Evolutionary conservation across 83 land plant genomes (phyloP).

Genomic region (Isoetes engelmannii): DNA sequence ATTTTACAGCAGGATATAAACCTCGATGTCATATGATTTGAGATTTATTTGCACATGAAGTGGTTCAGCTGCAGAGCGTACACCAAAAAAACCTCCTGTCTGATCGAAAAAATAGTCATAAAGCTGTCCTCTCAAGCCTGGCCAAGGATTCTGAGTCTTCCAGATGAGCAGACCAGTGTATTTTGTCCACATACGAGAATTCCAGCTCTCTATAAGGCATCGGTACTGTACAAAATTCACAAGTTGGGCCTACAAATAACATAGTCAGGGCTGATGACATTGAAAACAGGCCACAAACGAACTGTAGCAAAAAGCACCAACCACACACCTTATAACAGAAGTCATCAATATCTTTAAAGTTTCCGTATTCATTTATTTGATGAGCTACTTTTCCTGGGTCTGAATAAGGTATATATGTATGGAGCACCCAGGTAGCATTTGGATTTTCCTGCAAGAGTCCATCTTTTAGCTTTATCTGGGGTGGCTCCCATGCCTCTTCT

Average conservation of each 20-base stretch:
- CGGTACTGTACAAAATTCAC: conserved; percentile 87
- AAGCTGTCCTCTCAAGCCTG: conserved; percentile 93
- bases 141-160: conserved; percentile 97
- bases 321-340: conserved; percentile 79
- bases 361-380: conserved; percentile 70
- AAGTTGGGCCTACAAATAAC: conserved; percentile 73
- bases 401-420: conserved; percentile 86
- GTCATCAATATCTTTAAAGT: conserved; percentile 69
- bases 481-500: conserved; percentile 76
- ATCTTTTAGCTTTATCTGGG: conserved; percentile 37
- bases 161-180: conserved; percentile 85
- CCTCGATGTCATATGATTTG: conserved; percentile 71
- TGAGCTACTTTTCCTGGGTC: conserved; percentile 71
- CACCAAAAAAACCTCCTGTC: conserved; percentile 88
- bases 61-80: conserved; percentile 77
- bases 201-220: conserved; percentile 87
- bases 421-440: conserved; percentile 85
- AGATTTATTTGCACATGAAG: conserved; percentile 92
- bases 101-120: conserved; percentile 91
- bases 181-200: conserved; percentile 89
- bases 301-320: neutral
- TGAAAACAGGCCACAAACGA: neutral
- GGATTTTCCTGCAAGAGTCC: conserved; percentile 63
- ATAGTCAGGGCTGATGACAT: neutral
- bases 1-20: conserved; percentile 15